phyloP scores from a whole-genome alignment of 1,139 yeast species.

The Suhomyces choctaworum region DNA sequence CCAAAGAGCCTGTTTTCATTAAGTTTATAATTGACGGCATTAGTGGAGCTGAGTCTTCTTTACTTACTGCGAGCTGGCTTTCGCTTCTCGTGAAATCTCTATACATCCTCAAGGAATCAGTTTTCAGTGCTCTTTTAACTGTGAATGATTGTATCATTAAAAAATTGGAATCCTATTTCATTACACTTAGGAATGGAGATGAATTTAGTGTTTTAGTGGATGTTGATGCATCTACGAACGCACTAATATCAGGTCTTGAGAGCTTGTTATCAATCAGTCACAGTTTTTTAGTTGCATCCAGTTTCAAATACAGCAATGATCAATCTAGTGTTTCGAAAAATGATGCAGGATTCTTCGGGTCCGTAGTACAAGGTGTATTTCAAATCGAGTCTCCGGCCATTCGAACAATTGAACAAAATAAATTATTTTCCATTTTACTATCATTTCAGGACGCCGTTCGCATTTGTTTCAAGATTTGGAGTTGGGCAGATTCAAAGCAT shows the following conservation, averaged over 20 bases:
- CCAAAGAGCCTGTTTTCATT: slow-evolving; percentile 35
- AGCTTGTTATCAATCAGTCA: slow-evolving; percentile 64
- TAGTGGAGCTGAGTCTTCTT: slow-evolving; percentile 33
- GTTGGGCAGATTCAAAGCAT: slow-evolving; percentile 62
- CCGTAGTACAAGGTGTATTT: slow-evolving; percentile 84
- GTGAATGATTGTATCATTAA: slow-evolving; percentile 52
- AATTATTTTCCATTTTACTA: slow-evolving; percentile 54
- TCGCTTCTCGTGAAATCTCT: slow-evolving; percentile 45
- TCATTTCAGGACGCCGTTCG: slow-evolving; percentile 64
- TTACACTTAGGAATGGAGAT: slow-evolving; percentile 15
- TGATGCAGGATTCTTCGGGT: slow-evolving; percentile 64
- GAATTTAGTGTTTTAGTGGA: slow-evolving; percentile 28
- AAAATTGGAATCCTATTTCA: slow-evolving; percentile 43
- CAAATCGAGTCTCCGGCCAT: slow-evolving; percentile 71
- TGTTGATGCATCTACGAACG: slow-evolving; percentile 49
- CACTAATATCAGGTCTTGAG: slow-evolving; percentile 65
- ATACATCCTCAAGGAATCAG: slow-evolving; percentile 49
- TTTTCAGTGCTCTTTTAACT: slow-evolving; percentile 51
- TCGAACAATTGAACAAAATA: slow-evolving; percentile 54
- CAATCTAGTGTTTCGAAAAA: slow-evolving; percentile 16
- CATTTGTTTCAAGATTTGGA: slow-evolving; percentile 66
- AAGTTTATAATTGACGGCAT: slow-evolving; percentile 43
- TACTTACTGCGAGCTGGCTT: slow-evolving; percentile 50
- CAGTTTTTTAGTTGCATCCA: slow-evolving; percentile 47
- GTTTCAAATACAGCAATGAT: slow-evolving; percentile 24